These are phyloP conservation scores for Naegleria lovaniensis DNA, from an alignment of 208 protist genomes.

Conservation along the genomic window DNA sequence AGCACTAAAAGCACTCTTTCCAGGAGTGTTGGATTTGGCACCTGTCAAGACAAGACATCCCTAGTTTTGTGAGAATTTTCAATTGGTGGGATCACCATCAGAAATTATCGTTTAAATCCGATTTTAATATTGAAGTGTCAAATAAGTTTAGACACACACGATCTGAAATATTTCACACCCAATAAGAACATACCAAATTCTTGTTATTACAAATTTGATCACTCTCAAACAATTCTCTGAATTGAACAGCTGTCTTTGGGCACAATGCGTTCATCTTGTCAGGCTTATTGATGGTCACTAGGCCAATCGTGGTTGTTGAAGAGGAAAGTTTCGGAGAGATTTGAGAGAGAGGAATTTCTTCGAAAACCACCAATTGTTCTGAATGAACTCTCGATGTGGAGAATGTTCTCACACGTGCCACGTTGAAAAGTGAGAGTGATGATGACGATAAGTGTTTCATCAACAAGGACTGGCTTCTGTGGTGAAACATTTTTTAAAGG, in stretches of 20 bases:
- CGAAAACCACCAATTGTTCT: not conserved
- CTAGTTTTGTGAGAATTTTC: too few relatives aligned
- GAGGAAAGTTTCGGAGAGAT: not conserved
- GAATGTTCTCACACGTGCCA: not conserved
- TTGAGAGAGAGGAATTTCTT: not conserved
- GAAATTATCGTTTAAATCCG: too few relatives aligned
- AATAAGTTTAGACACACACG: too few relatives aligned
- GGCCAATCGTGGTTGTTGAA: not conserved
- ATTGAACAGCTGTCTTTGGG: conserved; percentile 31
- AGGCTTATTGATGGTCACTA: conserved; percentile 37
- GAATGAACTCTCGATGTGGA: not conserved
- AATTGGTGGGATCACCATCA: too few relatives aligned
- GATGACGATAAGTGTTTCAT: too few relatives aligned
- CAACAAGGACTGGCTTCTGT: too few relatives aligned
- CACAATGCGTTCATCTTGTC: conserved; percentile 42
- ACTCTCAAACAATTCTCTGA: conserved; percentile 26
- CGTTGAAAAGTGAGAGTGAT: not conserved
- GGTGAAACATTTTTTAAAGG: too few relatives aligned
- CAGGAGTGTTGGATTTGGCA: not conserved
- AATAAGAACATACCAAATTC: conserved; percentile 25
- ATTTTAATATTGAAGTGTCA: too few relatives aligned
- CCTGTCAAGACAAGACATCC: conserved; percentile 50
- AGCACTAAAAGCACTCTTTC: conserved; percentile 45
- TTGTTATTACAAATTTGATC: conserved; percentile 15
- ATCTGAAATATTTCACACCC: too few relatives aligned